These are phyloP conservation scores for Singerocomus inundabilis DNA, from an alignment of 1,284 basidiomycete genomes.

Conservation along the genomic window DNA sequence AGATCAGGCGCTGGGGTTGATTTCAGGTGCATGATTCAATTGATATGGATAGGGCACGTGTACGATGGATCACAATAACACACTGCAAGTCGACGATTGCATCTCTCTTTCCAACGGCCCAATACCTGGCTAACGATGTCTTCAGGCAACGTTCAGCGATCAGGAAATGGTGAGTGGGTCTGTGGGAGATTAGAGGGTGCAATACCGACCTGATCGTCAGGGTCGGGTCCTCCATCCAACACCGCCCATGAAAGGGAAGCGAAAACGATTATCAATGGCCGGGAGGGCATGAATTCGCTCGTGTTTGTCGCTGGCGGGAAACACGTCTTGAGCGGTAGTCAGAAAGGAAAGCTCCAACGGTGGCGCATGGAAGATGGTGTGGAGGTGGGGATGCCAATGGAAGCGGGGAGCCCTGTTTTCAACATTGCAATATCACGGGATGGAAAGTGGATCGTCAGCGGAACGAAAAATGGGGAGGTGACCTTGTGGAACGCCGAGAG, in stretches of 20 bases:
- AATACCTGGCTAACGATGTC: background rate
- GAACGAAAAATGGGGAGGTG: background rate
- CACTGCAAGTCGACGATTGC: background rate
- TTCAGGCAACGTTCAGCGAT: background rate
- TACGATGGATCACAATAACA: background rate
- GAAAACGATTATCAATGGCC: background rate
- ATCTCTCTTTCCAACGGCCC: background rate
- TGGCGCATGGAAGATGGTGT: constrained; percentile 9
- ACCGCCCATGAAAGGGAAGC: background rate
- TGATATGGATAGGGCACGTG: too few species aligned
- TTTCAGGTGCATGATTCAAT: too few species aligned
- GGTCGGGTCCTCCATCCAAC: background rate
- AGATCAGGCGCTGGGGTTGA: too few species aligned
- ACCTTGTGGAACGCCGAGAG: constrained; percentile 5
- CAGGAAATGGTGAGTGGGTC: constrained; percentile 1
- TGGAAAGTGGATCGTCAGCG: constrained; percentile 9
- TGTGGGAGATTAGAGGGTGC: background rate
- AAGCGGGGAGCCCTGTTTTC: background rate
- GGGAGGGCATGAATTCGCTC: background rate
- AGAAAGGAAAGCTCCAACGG: background rate
- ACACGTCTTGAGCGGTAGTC: constrained; percentile 3
- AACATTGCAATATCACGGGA: constrained; percentile 1
- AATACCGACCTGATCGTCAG: background rate
- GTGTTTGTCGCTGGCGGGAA: constrained; percentile 2
- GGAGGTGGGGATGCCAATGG: constrained; percentile 4